Evolutionary conservation across 2,329 filamentous ascomycete genomes (phyloP).

Genomic region (Calonectria pseudoturangicola): DNA sequence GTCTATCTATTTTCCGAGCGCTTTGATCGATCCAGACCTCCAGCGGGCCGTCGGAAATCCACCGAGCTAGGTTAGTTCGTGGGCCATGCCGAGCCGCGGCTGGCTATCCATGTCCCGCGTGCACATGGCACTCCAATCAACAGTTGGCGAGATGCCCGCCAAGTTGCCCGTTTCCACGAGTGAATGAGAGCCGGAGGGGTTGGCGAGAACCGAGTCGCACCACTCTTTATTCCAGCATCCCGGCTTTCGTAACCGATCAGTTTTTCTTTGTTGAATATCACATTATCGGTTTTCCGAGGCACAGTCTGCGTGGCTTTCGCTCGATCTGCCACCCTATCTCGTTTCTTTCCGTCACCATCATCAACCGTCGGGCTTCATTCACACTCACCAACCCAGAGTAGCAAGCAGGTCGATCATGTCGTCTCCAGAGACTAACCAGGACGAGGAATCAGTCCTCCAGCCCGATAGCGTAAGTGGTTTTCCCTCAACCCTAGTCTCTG

Average conservation of each 20-base stretch:
- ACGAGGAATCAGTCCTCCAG: slow-evolving; percentile 44
- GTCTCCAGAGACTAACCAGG: slow-evolving; percentile 31
- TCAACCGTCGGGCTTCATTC: not conserved
- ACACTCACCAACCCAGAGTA: not conserved
- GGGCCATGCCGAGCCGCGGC: slow-evolving; percentile 23
- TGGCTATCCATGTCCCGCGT: slow-evolving; percentile 1
- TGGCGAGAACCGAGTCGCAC: slow-evolving; percentile 7
- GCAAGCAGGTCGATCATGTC: slow-evolving; percentile 22
- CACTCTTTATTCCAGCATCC: slow-evolving; percentile 16
- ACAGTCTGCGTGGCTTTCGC: not conserved
- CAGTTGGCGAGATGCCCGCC: not conserved
- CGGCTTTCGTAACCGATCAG: slow-evolving; percentile 10
- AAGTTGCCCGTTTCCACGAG: slow-evolving; percentile 16
- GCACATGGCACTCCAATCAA: slow-evolving; percentile 10
- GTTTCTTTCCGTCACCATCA: slow-evolving; percentile 2
- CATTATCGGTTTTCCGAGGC: slow-evolving; percentile 13
- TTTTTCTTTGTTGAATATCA: slow-evolving; percentile 23
- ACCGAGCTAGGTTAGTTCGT: not conserved
- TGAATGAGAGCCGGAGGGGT: not conserved
- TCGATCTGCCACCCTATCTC: not conserved
- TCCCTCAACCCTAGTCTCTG: slow-evolving; percentile 16
- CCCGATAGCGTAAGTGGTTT: slow-evolving; percentile 40
- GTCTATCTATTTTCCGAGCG: not conserved
- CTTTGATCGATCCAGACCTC: slow-evolving; percentile 21
- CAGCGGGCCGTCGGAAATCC: slow-evolving; percentile 1